These are phyloP conservation scores for Orbilia blumenaviensis DNA, from an alignment of 2,329 filamentous ascomycete genomes.

Conservation along the genomic window DNA sequence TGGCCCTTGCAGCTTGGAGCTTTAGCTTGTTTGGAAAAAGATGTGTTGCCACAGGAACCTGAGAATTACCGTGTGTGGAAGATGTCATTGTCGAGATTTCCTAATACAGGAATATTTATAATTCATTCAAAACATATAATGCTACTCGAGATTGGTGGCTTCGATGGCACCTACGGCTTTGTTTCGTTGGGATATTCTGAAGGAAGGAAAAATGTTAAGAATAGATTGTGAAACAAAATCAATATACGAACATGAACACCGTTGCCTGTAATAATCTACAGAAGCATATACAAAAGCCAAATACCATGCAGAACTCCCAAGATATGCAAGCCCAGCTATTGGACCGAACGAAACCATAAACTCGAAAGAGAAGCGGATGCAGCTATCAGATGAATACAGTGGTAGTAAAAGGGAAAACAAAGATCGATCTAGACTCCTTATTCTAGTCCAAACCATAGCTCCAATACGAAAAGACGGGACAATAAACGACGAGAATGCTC, in stretches of 20 bases:
- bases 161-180: background rate
- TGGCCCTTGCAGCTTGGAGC: slow-evolving; percentile 43
- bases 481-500: background rate
- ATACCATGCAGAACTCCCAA: slow-evolving; percentile 6
- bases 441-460: slow-evolving; percentile 12
- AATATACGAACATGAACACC: background rate
- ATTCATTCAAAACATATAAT: slow-evolving; percentile 15
- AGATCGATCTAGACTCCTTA: slow-evolving; percentile 11
- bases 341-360: background rate
- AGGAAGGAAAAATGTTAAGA: background rate
- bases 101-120: background rate
- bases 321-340: slow-evolving; percentile 3
- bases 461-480: background rate
- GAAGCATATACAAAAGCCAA: slow-evolving; percentile 1
- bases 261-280: slow-evolving; percentile 33
- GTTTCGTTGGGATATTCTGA: background rate
- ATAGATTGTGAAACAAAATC: background rate
- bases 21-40: slow-evolving; percentile 25
- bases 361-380: background rate
- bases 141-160: background rate
- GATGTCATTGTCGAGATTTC: background rate
- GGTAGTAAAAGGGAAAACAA: background rate
- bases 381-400: background rate
- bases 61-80: background rate
- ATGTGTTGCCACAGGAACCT: slow-evolving; percentile 50